Conservation (phyloP, 306 rosid species). For the Malus domestica region ASM211411v1 NC_041804.1:1475501-1476000, state of each 20-base stretch:
- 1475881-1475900: slow-evolving; percentile 48
- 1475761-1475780: slow-evolving; percentile 24
- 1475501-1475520: background rate
- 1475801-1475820: slow-evolving; percentile 2
- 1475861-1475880: background rate
- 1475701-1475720: background rate
- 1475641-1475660: slow-evolving; percentile 39
- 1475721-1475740: background rate
- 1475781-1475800: slow-evolving; percentile 8
- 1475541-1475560: slow-evolving; percentile 15
- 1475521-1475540: slow-evolving; percentile 5
- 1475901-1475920: slow-evolving; percentile 87
- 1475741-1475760: background rate
- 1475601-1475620: slow-evolving; percentile 42
- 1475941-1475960: slow-evolving; percentile 58
- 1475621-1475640: slow-evolving; percentile 18
- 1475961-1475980: slow-evolving; percentile 39
- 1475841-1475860: slow-evolving; percentile 5
- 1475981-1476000: slow-evolving; percentile 28
- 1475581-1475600: slow-evolving; percentile 51
- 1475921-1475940: slow-evolving; percentile 40
- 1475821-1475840: background rate
- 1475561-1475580: background rate
- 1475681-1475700: background rate
- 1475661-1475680: background rate